Percentiles rank a stretch among this genome's conserved stretches.
Conservation (phyloP, 352 stramenopile species). For the Bremia lactucae region DNA sequence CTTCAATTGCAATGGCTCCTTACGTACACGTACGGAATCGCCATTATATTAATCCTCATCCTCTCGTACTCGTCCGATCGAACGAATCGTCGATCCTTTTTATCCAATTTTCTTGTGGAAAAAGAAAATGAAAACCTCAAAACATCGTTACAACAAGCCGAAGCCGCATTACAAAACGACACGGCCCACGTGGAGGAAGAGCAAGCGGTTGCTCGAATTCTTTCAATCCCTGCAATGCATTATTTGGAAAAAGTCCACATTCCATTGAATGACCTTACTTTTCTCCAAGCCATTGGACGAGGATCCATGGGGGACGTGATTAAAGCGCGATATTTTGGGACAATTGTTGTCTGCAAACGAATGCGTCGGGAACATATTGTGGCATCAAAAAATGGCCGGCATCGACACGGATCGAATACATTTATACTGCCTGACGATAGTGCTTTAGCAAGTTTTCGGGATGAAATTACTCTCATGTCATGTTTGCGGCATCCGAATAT, state of each 20-base stretch:
- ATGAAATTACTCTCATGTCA: constrained; percentile 83
- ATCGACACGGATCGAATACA: constrained; percentile 9
- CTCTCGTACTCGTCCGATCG: constrained; percentile 71
- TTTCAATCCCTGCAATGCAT: constrained; percentile 62
- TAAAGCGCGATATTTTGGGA: constrained; percentile 82
- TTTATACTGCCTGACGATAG: constrained; percentile 18
- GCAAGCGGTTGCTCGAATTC: constrained; percentile 48
- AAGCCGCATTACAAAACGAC: constrained; percentile 76
- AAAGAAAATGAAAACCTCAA: constrained; percentile 80
- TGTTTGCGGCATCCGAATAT: constrained; percentile 81
- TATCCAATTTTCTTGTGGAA: constrained; percentile 76
- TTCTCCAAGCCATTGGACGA: constrained; percentile 67
- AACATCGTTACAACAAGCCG: constrained; percentile 65
- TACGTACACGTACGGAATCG: constrained; percentile 46
- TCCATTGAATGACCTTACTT: constrained; percentile 70
- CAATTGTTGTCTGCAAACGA: constrained; percentile 79
- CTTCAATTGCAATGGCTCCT: constrained; percentile 63
- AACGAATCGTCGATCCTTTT: constrained; percentile 70
- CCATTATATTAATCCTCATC: constrained; percentile 61
- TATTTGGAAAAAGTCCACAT: constrained; percentile 78
- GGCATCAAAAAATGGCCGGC: constrained; percentile 12
- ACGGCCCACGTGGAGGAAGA: constrained; percentile 61
- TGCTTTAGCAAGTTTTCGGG: constrained; percentile 65
- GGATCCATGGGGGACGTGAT: constrained; percentile 84
- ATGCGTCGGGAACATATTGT: constrained; percentile 81